phyloP scores from a whole-genome alignment of 805 yeast species.

The Middelhovenomyces tepae region DNA sequence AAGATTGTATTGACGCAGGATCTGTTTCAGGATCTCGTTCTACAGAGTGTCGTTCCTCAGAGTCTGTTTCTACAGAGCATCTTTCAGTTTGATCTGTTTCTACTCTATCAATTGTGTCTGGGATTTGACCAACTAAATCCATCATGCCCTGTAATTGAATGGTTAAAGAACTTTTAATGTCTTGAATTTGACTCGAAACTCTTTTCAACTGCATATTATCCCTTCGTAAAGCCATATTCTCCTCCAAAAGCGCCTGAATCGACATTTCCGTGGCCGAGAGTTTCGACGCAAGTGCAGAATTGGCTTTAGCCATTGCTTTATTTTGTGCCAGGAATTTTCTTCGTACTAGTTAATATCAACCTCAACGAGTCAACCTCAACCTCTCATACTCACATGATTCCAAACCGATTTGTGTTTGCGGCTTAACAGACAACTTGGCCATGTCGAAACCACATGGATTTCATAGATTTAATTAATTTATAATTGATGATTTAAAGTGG shows the following conservation, averaged over 20 bases:
- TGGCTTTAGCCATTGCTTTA: conserved; percentile 39
- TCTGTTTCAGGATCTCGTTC: neutral
- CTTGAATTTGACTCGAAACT: neutral
- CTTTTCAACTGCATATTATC: conserved; percentile 13
- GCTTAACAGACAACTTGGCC: too few species aligned
- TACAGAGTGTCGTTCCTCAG: conserved; percentile 2
- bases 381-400: too few species aligned
- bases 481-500: too few species aligned
- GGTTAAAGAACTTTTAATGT: neutral
- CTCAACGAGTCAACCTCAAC: too few species aligned
- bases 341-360: too few species aligned
- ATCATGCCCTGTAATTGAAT: neutral
- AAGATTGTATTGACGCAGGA: neutral
- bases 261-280: conserved; percentile 37
- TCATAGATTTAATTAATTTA: too few species aligned
- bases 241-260: conserved; percentile 30
- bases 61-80: neutral
- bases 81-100: conserved; percentile 1
- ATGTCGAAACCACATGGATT: too few species aligned
- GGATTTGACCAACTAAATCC: conserved; percentile 1
- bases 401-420: too few species aligned
- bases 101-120: neutral
- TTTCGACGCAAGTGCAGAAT: conserved; percentile 34
- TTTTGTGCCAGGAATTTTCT: conserved; percentile 31
- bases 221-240: conserved; percentile 29